Evolutionary conservation across 1,284 basidiomycete species (phyloP), one percentile per base, ranked within the genome.

Genomic region (Rhodotorula sp.): DNA sequence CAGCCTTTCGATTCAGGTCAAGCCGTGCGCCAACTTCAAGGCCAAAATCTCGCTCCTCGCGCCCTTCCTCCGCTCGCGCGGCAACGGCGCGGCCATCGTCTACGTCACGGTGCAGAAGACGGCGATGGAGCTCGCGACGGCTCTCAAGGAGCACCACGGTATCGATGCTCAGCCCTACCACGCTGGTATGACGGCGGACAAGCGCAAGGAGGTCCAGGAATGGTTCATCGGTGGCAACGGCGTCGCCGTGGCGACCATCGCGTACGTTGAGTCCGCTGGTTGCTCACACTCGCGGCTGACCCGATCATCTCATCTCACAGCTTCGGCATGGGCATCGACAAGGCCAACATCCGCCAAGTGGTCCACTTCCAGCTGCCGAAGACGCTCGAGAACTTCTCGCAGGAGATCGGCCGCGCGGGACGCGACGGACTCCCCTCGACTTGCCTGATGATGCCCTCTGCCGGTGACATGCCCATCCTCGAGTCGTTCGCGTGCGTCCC

Each of bases 271-370:
- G 5, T 19, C 19, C 57, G 57, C 21, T 4, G 13, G 12, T 41
- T 53, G 27, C 16, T 25, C 46, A 14, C 7, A 49, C 23, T 8
- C 5, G 1, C 14, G 42, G 21, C 41, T 14, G 41, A 42, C 21
- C 21, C 21, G 59, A 27, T n/a, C 34, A 7, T 4, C 23, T 1
- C 17, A 17, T 42, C 14, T 7, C 44, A 1, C 62, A 60, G 61
- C 7, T 70, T 71, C 27, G 65, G 70, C 7, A 97, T 98, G 94
- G 95, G 94, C 25, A 95, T 97, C 69, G 94, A 98, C 82, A 97
- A 97, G 80, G 82, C 88, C 0, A 87, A 92, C 77, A 91, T 90
- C 17, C 87, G 89, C 70, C 90, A 86, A 75, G 90, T 93, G 62
- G 88, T 92, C 54, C 91, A 93, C 78, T 86, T 88, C 68, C 84